Evolutionary conservation across 164 flowering plant genomes (phyloP).

Genomic region (Vitis labrusca): DNA sequence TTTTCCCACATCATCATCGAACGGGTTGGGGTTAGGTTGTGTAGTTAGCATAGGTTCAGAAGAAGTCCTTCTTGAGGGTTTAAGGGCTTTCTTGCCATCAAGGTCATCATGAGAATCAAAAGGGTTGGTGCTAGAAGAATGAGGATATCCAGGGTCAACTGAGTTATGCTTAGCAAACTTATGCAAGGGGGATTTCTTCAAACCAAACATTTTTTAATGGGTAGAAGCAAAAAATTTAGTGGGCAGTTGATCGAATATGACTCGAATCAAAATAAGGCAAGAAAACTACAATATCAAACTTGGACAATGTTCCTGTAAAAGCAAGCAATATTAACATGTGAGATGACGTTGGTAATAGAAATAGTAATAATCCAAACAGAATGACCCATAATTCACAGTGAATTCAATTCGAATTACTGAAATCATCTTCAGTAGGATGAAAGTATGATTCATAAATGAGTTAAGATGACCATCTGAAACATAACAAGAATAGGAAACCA

Average conservation of each 20-base stretch:
- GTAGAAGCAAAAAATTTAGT: neutral
- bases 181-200: constrained; percentile 45
- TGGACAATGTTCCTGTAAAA: constrained; percentile 4
- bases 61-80: constrained; percentile 32
- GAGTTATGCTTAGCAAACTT: constrained; percentile 43
- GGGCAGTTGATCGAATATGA: neutral
- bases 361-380: neutral
- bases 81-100: constrained; percentile 26
- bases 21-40: constrained; percentile 38
- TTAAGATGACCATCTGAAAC: too few relatives aligned
- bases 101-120: constrained; percentile 52
- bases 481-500: neutral
- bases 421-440: too few relatives aligned
- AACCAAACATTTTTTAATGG: constrained; percentile 38
- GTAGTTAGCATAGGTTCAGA: constrained; percentile 31
- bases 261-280: neutral
- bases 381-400: neutral
- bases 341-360: neutral
- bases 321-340: neutral
- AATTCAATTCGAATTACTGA: too few relatives aligned
- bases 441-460: too few relatives aligned
- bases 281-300: neutral
- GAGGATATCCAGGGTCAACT: constrained; percentile 34
- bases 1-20: constrained; percentile 40
- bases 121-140: constrained; percentile 47